These are phyloP conservation scores for Blastomyces parvus DNA, from an alignment of 2,329 filamentous ascomycete species.

Conservation along the genomic window DNA sequence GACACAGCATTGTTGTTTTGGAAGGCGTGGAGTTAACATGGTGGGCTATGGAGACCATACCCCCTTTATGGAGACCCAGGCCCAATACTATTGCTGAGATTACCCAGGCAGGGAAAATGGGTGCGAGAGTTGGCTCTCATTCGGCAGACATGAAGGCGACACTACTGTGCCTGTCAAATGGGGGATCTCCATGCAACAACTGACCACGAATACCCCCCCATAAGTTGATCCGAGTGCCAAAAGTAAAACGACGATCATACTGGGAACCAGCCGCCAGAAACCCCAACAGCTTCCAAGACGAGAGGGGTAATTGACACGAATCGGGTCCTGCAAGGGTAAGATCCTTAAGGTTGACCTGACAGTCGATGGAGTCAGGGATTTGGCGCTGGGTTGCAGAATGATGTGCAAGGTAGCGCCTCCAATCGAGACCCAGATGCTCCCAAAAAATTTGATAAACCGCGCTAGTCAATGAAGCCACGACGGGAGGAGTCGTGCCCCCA, in stretches of 20 bases:
- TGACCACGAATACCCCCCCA: conserved; percentile 1
- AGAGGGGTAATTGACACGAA: conserved; percentile 13
- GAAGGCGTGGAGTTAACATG: conserved; percentile 1
- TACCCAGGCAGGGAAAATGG: not conserved
- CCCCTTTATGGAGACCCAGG: not conserved
- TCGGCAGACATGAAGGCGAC: conserved; percentile 8
- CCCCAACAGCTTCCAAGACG: conserved; percentile 14
- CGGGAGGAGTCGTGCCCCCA: conserved; percentile 8
- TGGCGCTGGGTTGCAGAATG: conserved; percentile 15
- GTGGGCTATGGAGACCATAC: conserved; percentile 3
- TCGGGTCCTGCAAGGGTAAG: conserved; percentile 11
- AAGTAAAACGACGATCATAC: conserved; percentile 9
- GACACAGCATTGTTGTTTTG: conserved; percentile 3
- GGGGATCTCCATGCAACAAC: conserved; percentile 7
- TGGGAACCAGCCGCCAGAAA: conserved; percentile 9
- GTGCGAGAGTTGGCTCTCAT: conserved; percentile 1
- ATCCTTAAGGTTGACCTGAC: conserved; percentile 22
- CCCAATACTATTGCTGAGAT: conserved; percentile 4
- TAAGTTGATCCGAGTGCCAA: conserved; percentile 7
- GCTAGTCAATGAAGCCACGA: conserved; percentile 15
- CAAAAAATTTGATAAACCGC: conserved; percentile 10
- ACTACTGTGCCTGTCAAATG: conserved; percentile 9
- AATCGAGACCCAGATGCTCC: conserved; percentile 8
- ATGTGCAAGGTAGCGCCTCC: conserved; percentile 13
- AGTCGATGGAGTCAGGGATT: conserved; percentile 21